Percentiles rank a stretch among this genome's conserved stretches.
These are phyloP conservation scores for Rossbeevera mucosa DNA, from an alignment of 768 basidiomycete genomes.

Conservation along the genomic window DNA sequence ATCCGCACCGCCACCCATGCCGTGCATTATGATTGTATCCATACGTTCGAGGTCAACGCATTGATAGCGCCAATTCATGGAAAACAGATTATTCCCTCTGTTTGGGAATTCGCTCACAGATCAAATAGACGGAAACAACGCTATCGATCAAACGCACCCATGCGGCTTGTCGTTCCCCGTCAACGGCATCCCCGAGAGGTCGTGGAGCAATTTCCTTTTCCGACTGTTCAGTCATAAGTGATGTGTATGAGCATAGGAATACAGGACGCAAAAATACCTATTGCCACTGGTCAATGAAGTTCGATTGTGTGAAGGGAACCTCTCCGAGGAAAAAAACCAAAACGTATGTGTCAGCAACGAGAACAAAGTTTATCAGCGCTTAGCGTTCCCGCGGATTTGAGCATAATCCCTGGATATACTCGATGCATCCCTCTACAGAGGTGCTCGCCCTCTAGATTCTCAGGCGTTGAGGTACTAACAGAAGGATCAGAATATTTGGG, in stretches of 20 bases:
- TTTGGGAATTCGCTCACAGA: neutral
- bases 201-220: slow-evolving; percentile 12
- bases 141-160: slow-evolving; percentile 9
- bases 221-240: neutral
- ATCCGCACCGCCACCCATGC: slow-evolving; percentile 26
- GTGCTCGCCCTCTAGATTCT: slow-evolving; percentile 6
- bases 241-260: neutral
- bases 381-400: slow-evolving; percentile 22
- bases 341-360: neutral
- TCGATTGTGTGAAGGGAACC: slow-evolving; percentile 2
- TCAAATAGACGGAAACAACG: neutral
- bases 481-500: neutral
- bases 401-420: slow-evolving; percentile 6
- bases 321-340: slow-evolving; percentile 6
- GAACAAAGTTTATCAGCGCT: slow-evolving; percentile 7
- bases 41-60: slow-evolving; percentile 14
- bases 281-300: slow-evolving; percentile 4
- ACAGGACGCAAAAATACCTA: slow-evolving; percentile 6
- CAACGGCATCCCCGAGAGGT: slow-evolving; percentile 13
- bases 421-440: slow-evolving; percentile 6
- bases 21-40: slow-evolving; percentile 22
- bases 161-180: slow-evolving; percentile 4
- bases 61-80: slow-evolving; percentile 22
- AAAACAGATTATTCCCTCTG: slow-evolving; percentile 3
- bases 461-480: slow-evolving; percentile 3